Evolutionary conservation across 768 basidiomycete genomes (phyloP), one percentile per base, ranked within the genome.

Genomic region (Amanita fuliginea): DNA sequence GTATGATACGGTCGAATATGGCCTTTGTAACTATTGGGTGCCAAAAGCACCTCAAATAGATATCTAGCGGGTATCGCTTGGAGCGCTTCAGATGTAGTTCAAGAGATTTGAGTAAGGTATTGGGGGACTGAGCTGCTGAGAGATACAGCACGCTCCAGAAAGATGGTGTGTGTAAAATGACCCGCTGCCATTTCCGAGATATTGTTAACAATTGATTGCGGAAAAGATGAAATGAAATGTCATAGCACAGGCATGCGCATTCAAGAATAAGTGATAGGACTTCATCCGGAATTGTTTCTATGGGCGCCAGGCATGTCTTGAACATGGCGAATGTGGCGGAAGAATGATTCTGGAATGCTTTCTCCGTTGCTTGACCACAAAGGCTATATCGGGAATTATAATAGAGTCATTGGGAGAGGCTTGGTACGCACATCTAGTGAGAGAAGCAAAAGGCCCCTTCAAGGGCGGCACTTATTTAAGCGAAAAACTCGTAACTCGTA

Each of bases 61-160:
- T 58, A 47, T 62, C 57, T 42, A 67, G 47, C 6, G 60, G 64
- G 49, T 65, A 56, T 21, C 50, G 54, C 45, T 54, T 64, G 9
- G 64, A 66, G 14, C 62, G 57, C 13, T 54, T 51, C 2, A 67
- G 56, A 48, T 57, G 58, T 2, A 43, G 21, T 2, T 63, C 60
- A 21, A 67, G 54, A 8, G 40, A 19, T 6, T 57, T 54, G 28
- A 42, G 22, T 4, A 67, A 30, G 32, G 57, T 47, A 14, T 52
- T 18, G 21, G 48, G 47, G 10, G 62, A 34, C 36, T 63, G 61
- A 19, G 55, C 49, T 33, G 54, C 61, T 11, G 64, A 61, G 7
- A 66, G 37, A 16, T 58, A 49, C 34, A 64, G 55, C 16, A 61
- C 52, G 44, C 64, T 64, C 66, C 66, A 67, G 28, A 67, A 42